Conservation (phyloP, 139 green algal genomes). For the Chlamydomonas sphaeroides region DNA sequence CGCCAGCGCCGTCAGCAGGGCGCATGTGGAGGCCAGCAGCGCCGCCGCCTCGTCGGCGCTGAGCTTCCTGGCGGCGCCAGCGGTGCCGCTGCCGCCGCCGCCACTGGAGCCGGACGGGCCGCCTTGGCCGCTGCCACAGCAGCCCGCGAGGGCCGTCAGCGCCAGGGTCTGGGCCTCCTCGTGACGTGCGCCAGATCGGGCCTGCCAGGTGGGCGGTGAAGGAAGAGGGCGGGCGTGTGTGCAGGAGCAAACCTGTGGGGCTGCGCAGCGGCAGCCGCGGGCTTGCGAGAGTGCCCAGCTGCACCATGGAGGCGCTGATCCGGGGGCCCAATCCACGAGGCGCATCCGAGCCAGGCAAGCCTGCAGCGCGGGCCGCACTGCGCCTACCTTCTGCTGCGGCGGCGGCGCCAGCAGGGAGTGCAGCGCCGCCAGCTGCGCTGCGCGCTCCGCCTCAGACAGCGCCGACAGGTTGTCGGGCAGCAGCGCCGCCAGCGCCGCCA, state of each 20-base stretch:
- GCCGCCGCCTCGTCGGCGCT: not conserved
- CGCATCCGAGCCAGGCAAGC: no score
- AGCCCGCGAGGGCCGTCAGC: conserved; percentile 31
- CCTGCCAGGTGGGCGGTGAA: no score
- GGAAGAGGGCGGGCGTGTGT: no score
- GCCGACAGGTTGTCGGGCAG: conserved; percentile 39
- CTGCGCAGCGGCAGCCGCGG: no score
- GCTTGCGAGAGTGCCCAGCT: no score
- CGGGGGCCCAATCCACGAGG: no score
- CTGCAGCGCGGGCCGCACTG: no score
- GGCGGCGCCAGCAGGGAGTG: conserved; percentile 32
- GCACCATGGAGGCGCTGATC: no score
- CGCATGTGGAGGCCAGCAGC: not conserved
- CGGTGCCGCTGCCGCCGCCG: not conserved
- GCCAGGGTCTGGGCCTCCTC: conserved; percentile 39
- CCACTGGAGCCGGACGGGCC: no score
- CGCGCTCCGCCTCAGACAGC: conserved; percentile 38
- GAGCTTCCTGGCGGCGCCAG: not conserved
- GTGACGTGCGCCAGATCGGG: no score
- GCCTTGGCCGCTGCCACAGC: conserved; percentile 2
- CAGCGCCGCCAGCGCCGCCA: conserved; percentile 32
- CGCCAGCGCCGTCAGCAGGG: conserved; percentile 25
- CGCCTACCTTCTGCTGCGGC: no score
- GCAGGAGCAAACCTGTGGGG: no score
- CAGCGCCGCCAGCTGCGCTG: conserved; percentile 34